A percentile compares a stretch with the other conserved stretches of the same genome.
Conservation (phyloP, 768 basidiomycete genomes). For the Agaricus subrufescens region DNA sequence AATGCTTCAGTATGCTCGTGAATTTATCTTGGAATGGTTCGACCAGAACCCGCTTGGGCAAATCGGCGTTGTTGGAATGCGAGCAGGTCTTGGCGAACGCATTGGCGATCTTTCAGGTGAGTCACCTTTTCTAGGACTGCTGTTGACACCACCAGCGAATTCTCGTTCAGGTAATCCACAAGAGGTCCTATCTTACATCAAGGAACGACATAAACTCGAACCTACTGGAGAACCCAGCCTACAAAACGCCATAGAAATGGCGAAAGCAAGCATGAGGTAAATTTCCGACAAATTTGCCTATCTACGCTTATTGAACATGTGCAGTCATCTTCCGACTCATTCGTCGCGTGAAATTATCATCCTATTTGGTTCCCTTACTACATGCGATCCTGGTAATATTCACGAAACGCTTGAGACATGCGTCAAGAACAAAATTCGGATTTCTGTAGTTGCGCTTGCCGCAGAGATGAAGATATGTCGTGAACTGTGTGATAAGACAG, state of each 20-base stretch:
- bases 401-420: slow-evolving; percentile 91
- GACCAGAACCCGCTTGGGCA: slow-evolving; percentile 99
- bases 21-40: slow-evolving; percentile 96
- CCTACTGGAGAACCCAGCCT: slow-evolving; percentile 91
- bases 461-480: slow-evolving; percentile 99
- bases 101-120: slow-evolving; percentile 90
- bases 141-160: background rate
- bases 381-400: slow-evolving; percentile 95
- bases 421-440: slow-evolving; percentile 77
- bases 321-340: slow-evolving; percentile 93
- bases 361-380: slow-evolving; percentile 93
- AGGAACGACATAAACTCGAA: slow-evolving; percentile 84
- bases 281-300: background rate
- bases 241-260: slow-evolving; percentile 98
- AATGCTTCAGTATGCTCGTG: slow-evolving; percentile 83
- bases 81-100: slow-evolving; percentile 86
- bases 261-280: slow-evolving; percentile 87
- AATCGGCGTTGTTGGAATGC: slow-evolving; percentile 91
- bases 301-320: slow-evolving; percentile 7
- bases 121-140: slow-evolving; percentile 13
- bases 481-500: slow-evolving; percentile 86
- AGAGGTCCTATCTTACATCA: slow-evolving; percentile 84
- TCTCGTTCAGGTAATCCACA: slow-evolving; percentile 61
- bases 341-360: slow-evolving; percentile 94
- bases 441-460: slow-evolving; percentile 90